Evolutionary conservation across 1,139 yeast genomes (phyloP).

Genomic region (Candida sp.): DNA sequence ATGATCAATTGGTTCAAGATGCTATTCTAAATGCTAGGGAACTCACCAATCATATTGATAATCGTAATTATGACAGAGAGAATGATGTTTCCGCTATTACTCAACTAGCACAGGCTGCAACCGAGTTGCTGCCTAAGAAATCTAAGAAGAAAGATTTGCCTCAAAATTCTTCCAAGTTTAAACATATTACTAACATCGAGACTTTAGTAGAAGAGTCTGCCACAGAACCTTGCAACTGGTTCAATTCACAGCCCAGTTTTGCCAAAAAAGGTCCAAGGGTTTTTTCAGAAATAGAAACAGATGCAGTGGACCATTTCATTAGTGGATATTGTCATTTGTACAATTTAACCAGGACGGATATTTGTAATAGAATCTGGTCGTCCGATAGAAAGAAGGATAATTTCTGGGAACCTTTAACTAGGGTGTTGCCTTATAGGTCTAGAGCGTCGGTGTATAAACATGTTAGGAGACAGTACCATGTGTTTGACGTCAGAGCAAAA

Average conservation of each 20-base stretch:
- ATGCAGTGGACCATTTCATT: conserved; percentile 70
- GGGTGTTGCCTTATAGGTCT: conserved; percentile 78
- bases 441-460: conserved; percentile 90
- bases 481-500: conserved; percentile 81
- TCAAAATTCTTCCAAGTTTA: conserved; percentile 14
- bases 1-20: conserved; percentile 62
- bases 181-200: conserved; percentile 28
- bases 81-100: conserved; percentile 19
- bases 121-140: conserved; percentile 14
- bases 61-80: too few relatives aligned
- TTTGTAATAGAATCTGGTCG: conserved; percentile 86
- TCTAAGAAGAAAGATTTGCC: conserved; percentile 10
- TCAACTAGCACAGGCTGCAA: conserved; percentile 31
- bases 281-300: conserved; percentile 63
- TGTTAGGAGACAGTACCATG: conserved; percentile 84
- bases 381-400: conserved; percentile 79
- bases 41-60: conserved; percentile 38
- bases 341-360: conserved; percentile 59
- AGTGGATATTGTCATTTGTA: conserved; percentile 62
- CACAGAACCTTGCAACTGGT: conserved; percentile 35
- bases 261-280: conserved; percentile 34
- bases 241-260: conserved; percentile 24
- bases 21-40: conserved; percentile 67
- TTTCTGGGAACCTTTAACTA: conserved; percentile 82
- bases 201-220: conserved; percentile 35